Evolutionary conservation across 495 filamentous ascomycete species (phyloP).

Genomic region (Aspergillus coremiiformis): DNA sequence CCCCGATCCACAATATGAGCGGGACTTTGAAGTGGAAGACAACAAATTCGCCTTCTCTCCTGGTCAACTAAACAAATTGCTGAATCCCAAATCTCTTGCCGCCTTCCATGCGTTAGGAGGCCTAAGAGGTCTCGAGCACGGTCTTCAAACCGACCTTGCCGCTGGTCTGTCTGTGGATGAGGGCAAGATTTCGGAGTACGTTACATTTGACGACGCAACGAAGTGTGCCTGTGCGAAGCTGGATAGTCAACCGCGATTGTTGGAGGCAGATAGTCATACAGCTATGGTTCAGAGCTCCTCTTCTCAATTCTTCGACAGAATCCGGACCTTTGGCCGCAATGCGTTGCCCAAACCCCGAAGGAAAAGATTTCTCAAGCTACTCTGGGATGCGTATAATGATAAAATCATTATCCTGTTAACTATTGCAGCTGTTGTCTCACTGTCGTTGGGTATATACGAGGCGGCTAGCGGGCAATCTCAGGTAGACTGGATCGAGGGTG

Average conservation of each 20-base stretch:
- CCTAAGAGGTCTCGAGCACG: slow-evolving; percentile 52
- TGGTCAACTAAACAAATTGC: slow-evolving; percentile 55
- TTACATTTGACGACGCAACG: slow-evolving; percentile 48
- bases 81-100: slow-evolving; percentile 59
- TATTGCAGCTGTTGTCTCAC: slow-evolving; percentile 54
- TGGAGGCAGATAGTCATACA: neutral
- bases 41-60: slow-evolving; percentile 59
- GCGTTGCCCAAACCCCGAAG: slow-evolving; percentile 57
- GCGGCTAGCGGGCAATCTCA: slow-evolving; percentile 20
- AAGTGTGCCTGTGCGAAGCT: neutral
- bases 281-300: neutral
- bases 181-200: slow-evolving; percentile 36
- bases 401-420: slow-evolving; percentile 62
- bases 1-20: slow-evolving; percentile 52
- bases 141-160: slow-evolving; percentile 49
- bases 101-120: slow-evolving; percentile 58
- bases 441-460: slow-evolving; percentile 59
- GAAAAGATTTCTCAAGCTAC: slow-evolving; percentile 55
- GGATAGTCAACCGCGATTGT: neutral
- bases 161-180: slow-evolving; percentile 55
- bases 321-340: slow-evolving; percentile 58
- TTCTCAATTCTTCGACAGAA: slow-evolving; percentile 45
- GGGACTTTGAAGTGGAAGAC: slow-evolving; percentile 50
- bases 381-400: slow-evolving; percentile 74
- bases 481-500: slow-evolving; percentile 66